phyloP scores from a whole-genome alignment of 129 eudicot genomes.

The Oenanthe sinensis region DNA sequence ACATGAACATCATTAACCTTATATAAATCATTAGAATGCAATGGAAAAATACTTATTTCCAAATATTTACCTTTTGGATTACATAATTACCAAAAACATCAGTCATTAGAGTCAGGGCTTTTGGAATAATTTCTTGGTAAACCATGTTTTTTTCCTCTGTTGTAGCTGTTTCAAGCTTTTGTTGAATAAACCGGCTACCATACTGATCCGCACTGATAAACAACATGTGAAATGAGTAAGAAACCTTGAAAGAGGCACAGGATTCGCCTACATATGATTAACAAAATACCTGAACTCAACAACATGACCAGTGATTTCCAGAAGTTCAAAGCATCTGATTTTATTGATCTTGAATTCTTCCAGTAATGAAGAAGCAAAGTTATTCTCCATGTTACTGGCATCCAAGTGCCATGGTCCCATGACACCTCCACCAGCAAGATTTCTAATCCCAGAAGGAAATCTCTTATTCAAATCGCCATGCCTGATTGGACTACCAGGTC shows the following conservation, averaged over 20 bases:
- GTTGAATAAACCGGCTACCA: constrained; percentile 93
- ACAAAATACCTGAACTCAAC: constrained; percentile 83
- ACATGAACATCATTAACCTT: constrained; percentile 1
- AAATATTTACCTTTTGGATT: constrained; percentile 62
- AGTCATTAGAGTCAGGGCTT: constrained; percentile 83
- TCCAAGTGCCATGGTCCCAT: constrained; percentile 88
- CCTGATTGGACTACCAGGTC: constrained; percentile 88
- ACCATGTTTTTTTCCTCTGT: constrained; percentile 80
- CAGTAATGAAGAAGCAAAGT: constrained; percentile 63
- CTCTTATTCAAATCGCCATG: constrained; percentile 61
- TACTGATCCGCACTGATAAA: constrained; percentile 76
- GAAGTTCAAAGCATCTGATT: constrained; percentile 81
- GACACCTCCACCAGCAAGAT: constrained; percentile 47
- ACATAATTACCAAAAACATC: constrained; percentile 95
- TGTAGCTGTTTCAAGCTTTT: constrained; percentile 86
- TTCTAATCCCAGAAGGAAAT: constrained; percentile 57
- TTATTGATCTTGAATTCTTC: constrained; percentile 97
- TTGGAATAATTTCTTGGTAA: constrained; percentile 74
- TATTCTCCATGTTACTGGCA: constrained; percentile 37
- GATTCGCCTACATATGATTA: not conserved
- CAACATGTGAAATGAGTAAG: not conserved
- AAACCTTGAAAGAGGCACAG: not conserved
- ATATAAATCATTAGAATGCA: not conserved
- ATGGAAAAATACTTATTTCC: not conserved
- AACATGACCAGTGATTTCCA: constrained; percentile 81